Conservation (phyloP, 495 filamentous ascomycete species). For the Letharia columbiana region DNA sequence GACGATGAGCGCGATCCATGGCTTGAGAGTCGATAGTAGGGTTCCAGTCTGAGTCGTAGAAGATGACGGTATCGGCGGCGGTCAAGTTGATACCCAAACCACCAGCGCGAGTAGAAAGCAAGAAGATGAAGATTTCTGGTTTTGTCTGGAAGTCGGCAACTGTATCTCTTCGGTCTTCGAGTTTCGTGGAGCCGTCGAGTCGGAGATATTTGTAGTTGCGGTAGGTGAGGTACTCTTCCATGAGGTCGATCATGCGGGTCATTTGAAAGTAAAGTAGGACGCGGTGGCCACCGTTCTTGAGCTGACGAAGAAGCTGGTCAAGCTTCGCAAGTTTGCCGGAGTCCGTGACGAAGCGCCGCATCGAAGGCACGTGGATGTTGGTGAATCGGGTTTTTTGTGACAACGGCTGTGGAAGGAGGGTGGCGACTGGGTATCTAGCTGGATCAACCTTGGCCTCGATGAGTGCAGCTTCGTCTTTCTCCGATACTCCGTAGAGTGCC, state of each 20-base stretch:
- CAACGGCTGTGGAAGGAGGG: conserved; percentile 65
- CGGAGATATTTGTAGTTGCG: conserved; percentile 98
- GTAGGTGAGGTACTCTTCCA: conserved; percentile 98
- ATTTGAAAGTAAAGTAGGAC: conserved; percentile 99
- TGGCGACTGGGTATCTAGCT: conserved; percentile 43
- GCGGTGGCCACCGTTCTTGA: conserved; percentile 88
- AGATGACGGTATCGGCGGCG: conserved; percentile 88
- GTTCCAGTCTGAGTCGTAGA: conserved; percentile 99
- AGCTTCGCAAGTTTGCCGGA: conserved; percentile 92
- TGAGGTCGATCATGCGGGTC: conserved; percentile 99
- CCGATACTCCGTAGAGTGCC: conserved; percentile 57
- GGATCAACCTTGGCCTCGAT: conserved; percentile 60
- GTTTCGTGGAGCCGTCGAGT: conserved; percentile 93
- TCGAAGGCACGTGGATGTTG: conserved; percentile 89
- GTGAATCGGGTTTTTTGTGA: conserved; percentile 76
- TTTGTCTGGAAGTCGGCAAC: conserved; percentile 92
- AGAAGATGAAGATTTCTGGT: conserved; percentile 91
- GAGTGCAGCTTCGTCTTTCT: conserved; percentile 58
- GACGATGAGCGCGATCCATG: conserved; percentile 97
- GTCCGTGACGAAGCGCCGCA: conserved; percentile 96
- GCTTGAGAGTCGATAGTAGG: conserved; percentile 97
- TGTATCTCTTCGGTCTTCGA: conserved; percentile 93
- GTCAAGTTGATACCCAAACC: conserved; percentile 97
- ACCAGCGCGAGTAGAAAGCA: conserved; percentile 91
- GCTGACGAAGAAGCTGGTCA: conserved; percentile 73